A percentile compares a stretch with the other conserved stretches of the same genome.
Evolutionary conservation across 306 rosid species (phyloP).

Genomic region (Crataegus laevigata): DNA sequence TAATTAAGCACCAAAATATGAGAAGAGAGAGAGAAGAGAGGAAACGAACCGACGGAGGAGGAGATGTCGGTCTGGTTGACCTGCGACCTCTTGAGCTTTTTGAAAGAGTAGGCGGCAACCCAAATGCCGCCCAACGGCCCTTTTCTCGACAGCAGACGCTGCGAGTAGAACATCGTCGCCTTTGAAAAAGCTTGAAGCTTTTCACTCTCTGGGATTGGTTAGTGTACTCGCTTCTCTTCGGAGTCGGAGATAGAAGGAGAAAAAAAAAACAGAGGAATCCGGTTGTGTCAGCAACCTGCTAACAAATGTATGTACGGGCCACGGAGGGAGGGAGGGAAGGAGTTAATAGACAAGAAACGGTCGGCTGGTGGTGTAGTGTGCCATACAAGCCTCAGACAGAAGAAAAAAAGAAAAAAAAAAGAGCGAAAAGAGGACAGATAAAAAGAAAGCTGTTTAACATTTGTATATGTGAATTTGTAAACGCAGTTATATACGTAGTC

Average conservation of each 20-base stretch:
- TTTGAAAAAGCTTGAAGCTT: neutral
- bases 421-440: too few species aligned
- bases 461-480: too few species aligned
- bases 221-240: neutral
- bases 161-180: slow-evolving; percentile 36
- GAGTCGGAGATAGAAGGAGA: neutral
- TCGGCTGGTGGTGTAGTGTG: slow-evolving; percentile 2
- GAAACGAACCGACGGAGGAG: slow-evolving; percentile 54
- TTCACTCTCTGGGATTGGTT: neutral
- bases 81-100: slow-evolving; percentile 66
- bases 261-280: neutral
- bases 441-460: too few species aligned
- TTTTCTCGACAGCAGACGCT: slow-evolving; percentile 29
- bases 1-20: neutral
- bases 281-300: neutral
- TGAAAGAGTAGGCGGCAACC: slow-evolving; percentile 67
- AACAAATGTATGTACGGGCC: neutral
- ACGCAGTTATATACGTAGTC: rapidly evolving
- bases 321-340: neutral
- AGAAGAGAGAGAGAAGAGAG: neutral
- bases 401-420: neutral
- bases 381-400: neutral
- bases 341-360: slow-evolving; percentile 17
- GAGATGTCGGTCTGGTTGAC: slow-evolving; percentile 50
- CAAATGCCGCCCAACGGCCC: slow-evolving; percentile 48